Conservation (phyloP, 179 eudicot species). For the Silene noctiflora region DNA sequence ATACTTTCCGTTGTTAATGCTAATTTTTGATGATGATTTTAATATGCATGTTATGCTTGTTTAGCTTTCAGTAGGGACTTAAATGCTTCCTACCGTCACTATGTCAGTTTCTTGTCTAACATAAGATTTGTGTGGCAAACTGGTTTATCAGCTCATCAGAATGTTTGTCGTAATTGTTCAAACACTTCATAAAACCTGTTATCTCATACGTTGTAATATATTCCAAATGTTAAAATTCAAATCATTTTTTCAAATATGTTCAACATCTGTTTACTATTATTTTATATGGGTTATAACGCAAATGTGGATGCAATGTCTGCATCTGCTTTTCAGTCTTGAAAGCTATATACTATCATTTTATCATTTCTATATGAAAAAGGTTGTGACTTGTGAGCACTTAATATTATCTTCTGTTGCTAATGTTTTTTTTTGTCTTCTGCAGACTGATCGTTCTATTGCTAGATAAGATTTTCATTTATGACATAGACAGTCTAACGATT, state of each 20-base stretch:
- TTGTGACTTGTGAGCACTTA: not conserved
- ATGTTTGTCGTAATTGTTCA: not conserved
- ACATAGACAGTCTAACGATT: constrained; percentile 52
- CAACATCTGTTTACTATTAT: not conserved
- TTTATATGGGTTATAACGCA: not conserved
- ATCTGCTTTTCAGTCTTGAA: not conserved
- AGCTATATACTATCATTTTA: not conserved
- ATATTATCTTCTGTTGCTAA: constrained; percentile 10
- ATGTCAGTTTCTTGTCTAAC: not conserved
- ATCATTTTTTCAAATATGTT: not conserved
- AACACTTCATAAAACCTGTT: not conserved
- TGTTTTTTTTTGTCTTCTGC: constrained; percentile 31
- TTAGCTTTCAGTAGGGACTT: not conserved
- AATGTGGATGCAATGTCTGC: not conserved
- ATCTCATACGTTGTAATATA: not conserved
- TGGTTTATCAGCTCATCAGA: not conserved
- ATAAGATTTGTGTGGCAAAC: not conserved
- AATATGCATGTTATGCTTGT: not conserved
- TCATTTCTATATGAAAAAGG: not conserved
- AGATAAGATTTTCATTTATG: constrained; percentile 80
- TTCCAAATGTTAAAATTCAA: not conserved
- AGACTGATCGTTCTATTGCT: constrained; percentile 79
- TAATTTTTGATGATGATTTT: not conserved
- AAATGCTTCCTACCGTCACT: not conserved
- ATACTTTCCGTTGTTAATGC: not conserved